These are phyloP conservation scores for Pythium graminicola DNA, from an alignment of 352 stramenopile species.

Conservation along the genomic window DNA sequence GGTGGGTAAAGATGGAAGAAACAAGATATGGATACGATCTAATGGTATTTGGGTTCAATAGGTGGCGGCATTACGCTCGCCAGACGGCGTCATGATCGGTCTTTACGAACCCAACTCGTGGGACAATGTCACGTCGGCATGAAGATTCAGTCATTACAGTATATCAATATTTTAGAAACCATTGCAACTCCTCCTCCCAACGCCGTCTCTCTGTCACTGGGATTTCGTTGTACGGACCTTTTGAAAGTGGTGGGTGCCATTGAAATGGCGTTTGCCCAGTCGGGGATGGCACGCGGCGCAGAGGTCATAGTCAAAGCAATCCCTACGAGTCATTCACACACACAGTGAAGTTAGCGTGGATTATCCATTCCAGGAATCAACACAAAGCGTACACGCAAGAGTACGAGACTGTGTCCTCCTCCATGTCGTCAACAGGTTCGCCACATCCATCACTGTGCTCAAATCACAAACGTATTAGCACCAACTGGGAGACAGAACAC, in stretches of 20 bases:
- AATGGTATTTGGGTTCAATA: slow-evolving; percentile 16
- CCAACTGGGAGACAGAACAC: background rate
- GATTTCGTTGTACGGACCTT: slow-evolving; percentile 7
- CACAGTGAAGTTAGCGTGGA: no score
- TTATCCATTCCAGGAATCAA: no score
- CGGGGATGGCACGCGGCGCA: slow-evolving; percentile 37
- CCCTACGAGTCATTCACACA: slow-evolving; percentile 23
- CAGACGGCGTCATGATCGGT: slow-evolving; percentile 89
- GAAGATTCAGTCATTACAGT: no score
- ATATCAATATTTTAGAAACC: no score
- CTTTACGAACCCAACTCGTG: slow-evolving; percentile 88
- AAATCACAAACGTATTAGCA: background rate
- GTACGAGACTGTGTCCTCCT: slow-evolving; percentile 2
- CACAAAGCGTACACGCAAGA: slow-evolving; percentile 6
- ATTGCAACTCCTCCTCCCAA: background rate
- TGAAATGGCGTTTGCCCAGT: slow-evolving; percentile 16
- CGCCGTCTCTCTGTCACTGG: background rate
- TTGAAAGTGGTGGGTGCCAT: slow-evolving; percentile 19
- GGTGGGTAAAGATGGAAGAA: slow-evolving; percentile 21
- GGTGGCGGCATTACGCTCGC: slow-evolving; percentile 81
- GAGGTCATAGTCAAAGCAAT: slow-evolving; percentile 75
- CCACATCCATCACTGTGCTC: slow-evolving; percentile 16
- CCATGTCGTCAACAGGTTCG: background rate
- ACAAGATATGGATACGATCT: background rate
- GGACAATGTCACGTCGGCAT: slow-evolving; percentile 78